phyloP scores from a whole-genome alignment of 2,329 filamentous ascomycete genomes.

The Bipolaris sorokiniana region DNA sequence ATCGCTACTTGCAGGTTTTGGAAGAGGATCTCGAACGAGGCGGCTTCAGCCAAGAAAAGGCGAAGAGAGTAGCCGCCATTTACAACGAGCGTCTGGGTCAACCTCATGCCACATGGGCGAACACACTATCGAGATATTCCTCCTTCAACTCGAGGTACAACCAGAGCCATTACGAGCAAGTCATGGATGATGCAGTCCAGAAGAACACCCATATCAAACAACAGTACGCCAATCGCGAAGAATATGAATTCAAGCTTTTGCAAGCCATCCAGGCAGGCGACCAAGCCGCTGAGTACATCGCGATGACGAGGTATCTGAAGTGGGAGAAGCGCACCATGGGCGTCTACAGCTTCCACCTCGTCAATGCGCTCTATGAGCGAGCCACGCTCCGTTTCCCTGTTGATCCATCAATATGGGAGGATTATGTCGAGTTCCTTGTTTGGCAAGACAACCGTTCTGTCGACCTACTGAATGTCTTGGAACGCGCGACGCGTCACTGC shows the following conservation, averaged over 20 bases:
- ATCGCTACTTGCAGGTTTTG: conserved; percentile 76
- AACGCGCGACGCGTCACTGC: conserved; percentile 85
- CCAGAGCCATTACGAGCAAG: conserved; percentile 71
- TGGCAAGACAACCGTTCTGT: conserved; percentile 55
- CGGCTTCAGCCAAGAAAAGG: conserved; percentile 59
- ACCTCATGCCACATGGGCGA: conserved; percentile 77
- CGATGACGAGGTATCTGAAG: conserved; percentile 73
- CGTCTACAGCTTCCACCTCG: conserved; percentile 59
- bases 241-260: conserved; percentile 70
- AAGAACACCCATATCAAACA: conserved; percentile 68
- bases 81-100: conserved; percentile 73
- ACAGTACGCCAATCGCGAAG: conserved; percentile 68
- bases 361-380: conserved; percentile 74
- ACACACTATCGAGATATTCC: conserved; percentile 76
- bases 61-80: conserved; percentile 70
- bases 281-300: conserved; percentile 60
- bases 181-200: conserved; percentile 72
- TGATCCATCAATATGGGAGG: conserved; percentile 79
- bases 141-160: conserved; percentile 76
- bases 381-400: conserved; percentile 76
- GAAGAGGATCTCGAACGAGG: conserved; percentile 68
- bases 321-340: conserved; percentile 76
- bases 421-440: conserved; percentile 77
- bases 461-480: conserved; percentile 71
- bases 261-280: conserved; percentile 64